A percentile compares a stretch with the other conserved stretches of the same genome.
Evolutionary conservation across 169 alveolate species (phyloP).

Genomic region (Plasmodium gonderi): DNA sequence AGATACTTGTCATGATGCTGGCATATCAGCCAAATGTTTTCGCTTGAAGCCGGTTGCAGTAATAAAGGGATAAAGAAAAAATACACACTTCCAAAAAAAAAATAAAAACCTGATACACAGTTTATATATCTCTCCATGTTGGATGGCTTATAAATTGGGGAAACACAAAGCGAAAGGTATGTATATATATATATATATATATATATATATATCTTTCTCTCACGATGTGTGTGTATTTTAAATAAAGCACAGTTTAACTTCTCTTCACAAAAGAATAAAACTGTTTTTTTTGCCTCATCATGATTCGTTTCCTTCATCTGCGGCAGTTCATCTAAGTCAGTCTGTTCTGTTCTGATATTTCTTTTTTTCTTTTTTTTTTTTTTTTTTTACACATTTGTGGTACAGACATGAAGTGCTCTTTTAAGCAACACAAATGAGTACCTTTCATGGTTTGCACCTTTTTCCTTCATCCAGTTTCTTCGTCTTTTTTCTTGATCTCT

Average conservation of each 20-base stretch:
- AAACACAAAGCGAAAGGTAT: too few species aligned
- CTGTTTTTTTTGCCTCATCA: not conserved
- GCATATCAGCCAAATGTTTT: slow-evolving; percentile 89
- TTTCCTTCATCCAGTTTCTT: too few species aligned
- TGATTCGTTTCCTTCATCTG: not conserved
- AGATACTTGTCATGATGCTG: slow-evolving; percentile 90
- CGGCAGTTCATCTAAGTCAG: not conserved
- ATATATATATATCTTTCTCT: not conserved
- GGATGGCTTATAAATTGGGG: too few species aligned
- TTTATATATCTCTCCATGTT: too few species aligned
- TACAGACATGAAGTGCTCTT: not conserved
- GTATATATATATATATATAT: not conserved
- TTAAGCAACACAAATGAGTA: not conserved
- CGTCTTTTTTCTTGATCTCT: not conserved
- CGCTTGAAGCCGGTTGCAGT: slow-evolving; percentile 91
- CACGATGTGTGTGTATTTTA: not conserved
- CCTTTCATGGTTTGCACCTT: not conserved
- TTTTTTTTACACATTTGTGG: not conserved
- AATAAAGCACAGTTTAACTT: not conserved
- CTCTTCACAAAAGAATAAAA: not conserved
- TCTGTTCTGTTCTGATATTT: not conserved
- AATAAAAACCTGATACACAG: not conserved
- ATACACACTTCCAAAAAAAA: too few species aligned
- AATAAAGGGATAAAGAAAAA: slow-evolving; percentile 86
- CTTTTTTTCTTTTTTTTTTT: not conserved